Conservation (phyloP, 75 land plant genomes). For the Azolla pinnata region DNA sequence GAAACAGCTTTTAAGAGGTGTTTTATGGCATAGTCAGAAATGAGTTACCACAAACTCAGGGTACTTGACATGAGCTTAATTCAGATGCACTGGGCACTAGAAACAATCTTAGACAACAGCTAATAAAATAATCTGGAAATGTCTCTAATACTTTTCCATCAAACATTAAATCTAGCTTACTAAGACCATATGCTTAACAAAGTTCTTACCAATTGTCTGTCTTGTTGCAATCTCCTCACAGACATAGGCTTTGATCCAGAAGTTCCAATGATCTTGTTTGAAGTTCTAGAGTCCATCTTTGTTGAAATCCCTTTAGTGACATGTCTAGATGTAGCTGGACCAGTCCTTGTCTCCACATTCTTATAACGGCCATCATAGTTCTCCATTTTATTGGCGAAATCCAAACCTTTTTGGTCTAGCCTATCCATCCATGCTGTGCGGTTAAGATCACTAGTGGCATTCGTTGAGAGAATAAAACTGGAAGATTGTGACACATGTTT, state of each 20-base stretch:
- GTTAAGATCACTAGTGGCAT: background rate
- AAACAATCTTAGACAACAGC: background rate
- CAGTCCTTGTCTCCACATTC: background rate
- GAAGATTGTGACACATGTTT: background rate
- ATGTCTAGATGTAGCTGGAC: constrained; percentile 4
- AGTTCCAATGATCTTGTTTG: background rate
- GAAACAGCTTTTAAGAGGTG: no score
- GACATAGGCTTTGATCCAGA: constrained; percentile 8
- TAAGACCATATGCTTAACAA: no score
- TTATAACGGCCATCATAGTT: no score
- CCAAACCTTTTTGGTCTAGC: no score
- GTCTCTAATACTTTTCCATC: no score
- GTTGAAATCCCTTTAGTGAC: constrained; percentile 5
- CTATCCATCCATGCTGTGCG: background rate
- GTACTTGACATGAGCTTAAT: no score
- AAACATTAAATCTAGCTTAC: no score
- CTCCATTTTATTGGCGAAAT: no score
- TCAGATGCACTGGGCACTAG: background rate
- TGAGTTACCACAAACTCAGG: no score
- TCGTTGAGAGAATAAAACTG: background rate
- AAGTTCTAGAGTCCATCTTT: constrained; percentile 10
- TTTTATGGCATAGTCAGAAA: no score
- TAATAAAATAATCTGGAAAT: background rate
- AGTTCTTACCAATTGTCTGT: constrained; percentile 10
- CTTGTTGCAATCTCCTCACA: constrained; percentile 5